Percentiles rank a stretch among this genome's conserved stretches.
Evolutionary conservation across 2,329 filamentous ascomycete genomes (phyloP).

Genomic region (Colletotrichum eleusines): DNA sequence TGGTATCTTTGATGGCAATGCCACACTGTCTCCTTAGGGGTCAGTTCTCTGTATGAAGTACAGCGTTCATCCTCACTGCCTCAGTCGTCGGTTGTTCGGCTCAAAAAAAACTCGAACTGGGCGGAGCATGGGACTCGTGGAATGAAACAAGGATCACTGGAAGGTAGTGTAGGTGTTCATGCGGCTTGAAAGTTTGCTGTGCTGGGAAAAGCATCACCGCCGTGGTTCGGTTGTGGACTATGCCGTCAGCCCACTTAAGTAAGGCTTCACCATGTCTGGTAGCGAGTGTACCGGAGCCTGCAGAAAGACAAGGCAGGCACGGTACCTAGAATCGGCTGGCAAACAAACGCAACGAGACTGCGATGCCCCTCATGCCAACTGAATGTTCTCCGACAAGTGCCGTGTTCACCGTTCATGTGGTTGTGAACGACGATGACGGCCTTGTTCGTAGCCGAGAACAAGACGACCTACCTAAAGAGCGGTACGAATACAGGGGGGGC

Average conservation of each 20-base stretch:
- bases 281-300: background rate
- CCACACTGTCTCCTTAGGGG: conserved; percentile 35
- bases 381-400: conserved; percentile 18
- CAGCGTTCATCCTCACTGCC: conserved; percentile 32
- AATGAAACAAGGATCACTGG: conserved; percentile 8
- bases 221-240: conserved; percentile 7
- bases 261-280: conserved; percentile 10
- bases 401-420: conserved; percentile 11
- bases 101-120: conserved; percentile 23
- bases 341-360: background rate
- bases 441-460: conserved; percentile 3
- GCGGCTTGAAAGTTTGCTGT: conserved; percentile 20
- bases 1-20: conserved; percentile 27
- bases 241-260: background rate
- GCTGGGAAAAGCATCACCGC: conserved; percentile 11
- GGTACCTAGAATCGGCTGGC: background rate
- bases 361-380: background rate
- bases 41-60: conserved; percentile 32
- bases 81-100: conserved; percentile 32
- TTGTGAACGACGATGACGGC: conserved; percentile 9
- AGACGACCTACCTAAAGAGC: conserved; percentile 14
- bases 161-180: conserved; percentile 30
- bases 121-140: conserved; percentile 9
- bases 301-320: background rate
- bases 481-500: conserved; percentile 10